A percentile compares a stretch with the other conserved stretches of the same genome.
These are phyloP conservation scores for Phytophthora podocarpi DNA, from an alignment of 352 stramenopile genomes.

Conservation along the genomic window DNA sequence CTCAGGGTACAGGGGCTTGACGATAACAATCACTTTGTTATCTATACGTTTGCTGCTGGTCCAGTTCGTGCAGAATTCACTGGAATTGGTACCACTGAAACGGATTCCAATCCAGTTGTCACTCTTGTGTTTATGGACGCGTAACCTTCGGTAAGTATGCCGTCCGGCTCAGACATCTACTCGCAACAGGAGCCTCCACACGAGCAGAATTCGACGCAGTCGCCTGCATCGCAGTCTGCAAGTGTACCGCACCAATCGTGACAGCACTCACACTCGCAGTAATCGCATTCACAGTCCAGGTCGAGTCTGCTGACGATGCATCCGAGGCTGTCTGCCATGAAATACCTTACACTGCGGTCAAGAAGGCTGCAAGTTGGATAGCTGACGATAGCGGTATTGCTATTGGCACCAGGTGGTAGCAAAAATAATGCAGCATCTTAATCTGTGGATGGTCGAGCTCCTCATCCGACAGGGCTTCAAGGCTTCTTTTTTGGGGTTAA, in stretches of 20 bases:
- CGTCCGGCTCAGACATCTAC: slow-evolving; percentile 2
- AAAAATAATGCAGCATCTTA: too few species aligned
- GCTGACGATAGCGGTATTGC: too few species aligned
- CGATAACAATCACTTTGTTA: not conserved
- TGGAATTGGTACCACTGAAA: slow-evolving; percentile 3
- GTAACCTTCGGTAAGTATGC: not conserved
- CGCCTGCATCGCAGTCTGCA: slow-evolving; percentile 15
- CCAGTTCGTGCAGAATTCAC: too few species aligned
- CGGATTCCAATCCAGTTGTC: not conserved
- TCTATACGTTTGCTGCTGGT: not conserved
- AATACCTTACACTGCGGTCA: too few species aligned
- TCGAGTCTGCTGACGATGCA: slow-evolving; percentile 15
- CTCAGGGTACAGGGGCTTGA: too few species aligned
- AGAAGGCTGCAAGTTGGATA: too few species aligned
- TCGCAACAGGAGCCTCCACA: slow-evolving; percentile 7
- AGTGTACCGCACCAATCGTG: slow-evolving; percentile 12
- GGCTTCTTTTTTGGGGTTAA: too few species aligned
- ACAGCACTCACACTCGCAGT: slow-evolving; percentile 8
- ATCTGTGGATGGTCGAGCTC: too few species aligned
- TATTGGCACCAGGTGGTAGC: too few species aligned
- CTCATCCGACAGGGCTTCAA: too few species aligned
- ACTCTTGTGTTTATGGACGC: slow-evolving; percentile 7
- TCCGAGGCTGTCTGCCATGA: slow-evolving; percentile 12
- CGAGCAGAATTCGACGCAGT: slow-evolving; percentile 16
- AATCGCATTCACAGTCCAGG: slow-evolving; percentile 3